These are phyloP conservation scores for Ceriops tagal DNA, from an alignment of 345 rosid species.

Conservation along the genomic window DNA sequence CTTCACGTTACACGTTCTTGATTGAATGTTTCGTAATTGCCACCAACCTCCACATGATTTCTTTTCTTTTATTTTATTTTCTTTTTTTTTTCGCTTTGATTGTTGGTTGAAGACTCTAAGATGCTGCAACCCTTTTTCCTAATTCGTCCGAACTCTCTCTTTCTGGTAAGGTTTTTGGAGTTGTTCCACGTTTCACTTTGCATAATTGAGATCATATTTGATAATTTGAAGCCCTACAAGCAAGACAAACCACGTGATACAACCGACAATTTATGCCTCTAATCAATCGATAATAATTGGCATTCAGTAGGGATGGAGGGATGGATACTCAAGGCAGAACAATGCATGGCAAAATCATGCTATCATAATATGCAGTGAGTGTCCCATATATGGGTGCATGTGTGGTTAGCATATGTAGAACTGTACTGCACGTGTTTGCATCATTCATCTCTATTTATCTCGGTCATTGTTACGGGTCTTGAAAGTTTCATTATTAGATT, in stretches of 20 bases:
- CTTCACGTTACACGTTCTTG: neutral
- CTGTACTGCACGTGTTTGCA: neutral
- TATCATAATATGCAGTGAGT: neutral
- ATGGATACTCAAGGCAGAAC: conserved; percentile 1
- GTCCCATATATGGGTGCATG: too few species aligned
- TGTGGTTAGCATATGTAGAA: too few species aligned
- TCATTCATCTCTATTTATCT: neutral
- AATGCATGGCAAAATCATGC: conserved; percentile 5
- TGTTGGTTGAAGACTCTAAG: neutral
- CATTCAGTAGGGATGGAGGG: neutral
- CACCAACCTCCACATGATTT: conserved; percentile 15
- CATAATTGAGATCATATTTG: too few species aligned
- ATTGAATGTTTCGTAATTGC: neutral
- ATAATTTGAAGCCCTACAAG: too few species aligned
- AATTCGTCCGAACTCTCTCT: neutral
- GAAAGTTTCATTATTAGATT: neutral
- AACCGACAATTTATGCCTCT: conserved; percentile 1
- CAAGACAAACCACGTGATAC: conserved; percentile 16
- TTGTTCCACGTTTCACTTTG: neutral
- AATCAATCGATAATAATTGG: conserved; percentile 6
- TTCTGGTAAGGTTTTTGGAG: neutral
- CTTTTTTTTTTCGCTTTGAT: neutral
- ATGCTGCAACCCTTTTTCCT: neutral
- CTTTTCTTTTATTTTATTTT: too few species aligned
- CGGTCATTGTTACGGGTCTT: neutral